A percentile compares a stretch with the other conserved stretches of the same genome.
Evolutionary conservation across 495 filamentous ascomycete genomes (phyloP).

Genomic region (Apodospora peruviana): DNA sequence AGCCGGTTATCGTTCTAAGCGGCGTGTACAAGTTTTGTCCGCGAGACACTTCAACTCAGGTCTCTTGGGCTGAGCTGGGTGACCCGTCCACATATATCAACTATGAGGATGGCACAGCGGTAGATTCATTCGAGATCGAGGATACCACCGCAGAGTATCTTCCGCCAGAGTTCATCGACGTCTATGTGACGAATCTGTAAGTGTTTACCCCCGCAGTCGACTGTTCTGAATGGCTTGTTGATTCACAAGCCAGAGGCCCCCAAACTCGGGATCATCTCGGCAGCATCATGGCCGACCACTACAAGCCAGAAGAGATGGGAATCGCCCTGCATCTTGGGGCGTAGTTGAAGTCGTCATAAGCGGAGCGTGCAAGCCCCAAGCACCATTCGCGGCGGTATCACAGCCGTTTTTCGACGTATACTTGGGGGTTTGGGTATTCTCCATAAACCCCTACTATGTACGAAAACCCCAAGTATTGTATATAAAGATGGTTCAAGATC

Average conservation of each 20-base stretch:
- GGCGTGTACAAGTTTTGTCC: constrained; percentile 90
- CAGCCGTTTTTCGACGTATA: no score
- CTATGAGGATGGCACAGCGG: constrained; percentile 68
- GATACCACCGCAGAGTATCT: constrained; percentile 83
- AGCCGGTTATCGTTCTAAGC: constrained; percentile 76
- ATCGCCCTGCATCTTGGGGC: constrained; percentile 39
- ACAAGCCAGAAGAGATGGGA: constrained; percentile 73
- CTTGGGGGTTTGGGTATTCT: no score
- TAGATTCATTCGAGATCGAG: constrained; percentile 70
- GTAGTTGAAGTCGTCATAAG: no score
- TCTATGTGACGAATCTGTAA: constrained; percentile 91
- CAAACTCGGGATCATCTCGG: constrained; percentile 78
- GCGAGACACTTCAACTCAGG: constrained; percentile 73
- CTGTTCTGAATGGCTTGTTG: no score
- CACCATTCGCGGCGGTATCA: no score
- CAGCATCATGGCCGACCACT: constrained; percentile 77
- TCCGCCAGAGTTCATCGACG: constrained; percentile 71
- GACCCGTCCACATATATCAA: constrained; percentile 66
- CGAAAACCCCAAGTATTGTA: no score
- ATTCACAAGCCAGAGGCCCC: constrained; percentile 52
- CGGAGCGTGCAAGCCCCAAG: no score
- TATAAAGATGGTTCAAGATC: no score
- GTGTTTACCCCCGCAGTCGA: constrained; percentile 27
- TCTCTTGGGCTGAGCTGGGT: constrained; percentile 74
- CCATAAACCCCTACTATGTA: no score